These are phyloP conservation scores for Prasinococcaceae sp. DNA, from an alignment of 139 green algal genomes.

Conservation along the genomic window DNA sequence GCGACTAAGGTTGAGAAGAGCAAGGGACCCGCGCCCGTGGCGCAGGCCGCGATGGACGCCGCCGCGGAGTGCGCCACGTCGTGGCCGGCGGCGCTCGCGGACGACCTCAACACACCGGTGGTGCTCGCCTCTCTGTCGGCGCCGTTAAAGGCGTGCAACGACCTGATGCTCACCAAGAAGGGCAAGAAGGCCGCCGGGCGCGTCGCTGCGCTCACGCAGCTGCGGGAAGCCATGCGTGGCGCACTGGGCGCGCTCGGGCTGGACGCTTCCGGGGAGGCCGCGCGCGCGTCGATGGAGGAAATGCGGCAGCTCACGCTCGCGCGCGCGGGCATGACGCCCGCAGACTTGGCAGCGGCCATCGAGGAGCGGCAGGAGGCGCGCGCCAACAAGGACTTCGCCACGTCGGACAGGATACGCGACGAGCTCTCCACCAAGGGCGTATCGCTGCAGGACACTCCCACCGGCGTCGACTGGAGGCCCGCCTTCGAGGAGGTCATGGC, in stretches of 20 bases:
- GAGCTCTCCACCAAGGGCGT: constrained; percentile 8
- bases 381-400: constrained; percentile 56
- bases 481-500: too few species aligned
- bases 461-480: too few species aligned
- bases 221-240: constrained; percentile 7
- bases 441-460: constrained; percentile 3
- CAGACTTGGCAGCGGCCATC: constrained; percentile 30
- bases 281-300: constrained; percentile 23
- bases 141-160: constrained; percentile 67
- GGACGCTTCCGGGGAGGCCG: constrained; percentile 5
- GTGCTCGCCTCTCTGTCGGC: constrained; percentile 51
- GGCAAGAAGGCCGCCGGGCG: constrained; percentile 21
- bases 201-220: constrained; percentile 21
- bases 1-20: not conserved
- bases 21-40: too few species aligned
- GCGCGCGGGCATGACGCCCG: constrained; percentile 46
- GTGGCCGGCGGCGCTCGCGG: constrained; percentile 40
- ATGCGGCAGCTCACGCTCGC: constrained; percentile 43
- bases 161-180: constrained; percentile 60
- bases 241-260: constrained; percentile 29
- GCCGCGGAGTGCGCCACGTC: too few species aligned
- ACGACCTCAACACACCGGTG: constrained; percentile 81
- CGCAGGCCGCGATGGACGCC: too few species aligned
- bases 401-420: constrained; percentile 16
- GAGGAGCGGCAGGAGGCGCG: constrained; percentile 25